A percentile compares a stretch with the other conserved stretches of the same genome.
phyloP scores from a whole-genome alignment of 2,329 filamentous ascomycete genomes.

The Arachnopeziza araneosa region DNA sequence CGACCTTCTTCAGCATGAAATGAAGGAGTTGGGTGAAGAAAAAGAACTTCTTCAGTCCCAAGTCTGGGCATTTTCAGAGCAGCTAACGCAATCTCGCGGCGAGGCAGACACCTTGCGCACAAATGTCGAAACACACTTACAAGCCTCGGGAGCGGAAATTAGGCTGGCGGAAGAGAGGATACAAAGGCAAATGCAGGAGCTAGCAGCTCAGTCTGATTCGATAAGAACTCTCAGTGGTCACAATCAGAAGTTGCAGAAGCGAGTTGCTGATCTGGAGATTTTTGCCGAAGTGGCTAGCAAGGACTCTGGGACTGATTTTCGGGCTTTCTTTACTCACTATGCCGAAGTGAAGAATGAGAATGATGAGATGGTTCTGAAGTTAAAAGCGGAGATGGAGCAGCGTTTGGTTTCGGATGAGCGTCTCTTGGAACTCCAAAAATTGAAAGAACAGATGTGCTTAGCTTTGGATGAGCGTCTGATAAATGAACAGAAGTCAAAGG shows the following conservation, averaged over 20 bases:
- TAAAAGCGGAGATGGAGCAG: background rate
- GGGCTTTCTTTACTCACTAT: slow-evolving; percentile 3
- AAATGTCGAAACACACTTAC: background rate
- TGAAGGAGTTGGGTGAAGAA: background rate
- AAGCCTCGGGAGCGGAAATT: background rate
- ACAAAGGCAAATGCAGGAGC: background rate
- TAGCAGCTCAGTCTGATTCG: background rate
- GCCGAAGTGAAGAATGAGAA: background rate
- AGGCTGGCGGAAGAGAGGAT: background rate
- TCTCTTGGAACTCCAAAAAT: background rate
- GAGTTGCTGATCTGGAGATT: slow-evolving; percentile 3
- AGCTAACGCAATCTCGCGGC: background rate
- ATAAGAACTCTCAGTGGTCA: slow-evolving; percentile 6
- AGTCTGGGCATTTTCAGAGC: background rate
- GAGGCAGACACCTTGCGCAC: background rate
- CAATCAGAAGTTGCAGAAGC: slow-evolving; percentile 7
- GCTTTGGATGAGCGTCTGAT: no score
- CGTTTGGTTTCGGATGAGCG: background rate
- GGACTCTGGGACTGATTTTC: background rate
- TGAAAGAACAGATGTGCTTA: no score
- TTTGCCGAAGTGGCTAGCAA: background rate
- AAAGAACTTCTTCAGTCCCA: slow-evolving; percentile 1
- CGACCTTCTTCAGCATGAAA: background rate
- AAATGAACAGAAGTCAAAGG: no score
- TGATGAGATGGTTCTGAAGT: background rate